These are phyloP conservation scores for Xenosphaeropsis pyriputrescens DNA, from an alignment of 2,329 filamentous ascomycete species.

Conservation along the genomic window DNA sequence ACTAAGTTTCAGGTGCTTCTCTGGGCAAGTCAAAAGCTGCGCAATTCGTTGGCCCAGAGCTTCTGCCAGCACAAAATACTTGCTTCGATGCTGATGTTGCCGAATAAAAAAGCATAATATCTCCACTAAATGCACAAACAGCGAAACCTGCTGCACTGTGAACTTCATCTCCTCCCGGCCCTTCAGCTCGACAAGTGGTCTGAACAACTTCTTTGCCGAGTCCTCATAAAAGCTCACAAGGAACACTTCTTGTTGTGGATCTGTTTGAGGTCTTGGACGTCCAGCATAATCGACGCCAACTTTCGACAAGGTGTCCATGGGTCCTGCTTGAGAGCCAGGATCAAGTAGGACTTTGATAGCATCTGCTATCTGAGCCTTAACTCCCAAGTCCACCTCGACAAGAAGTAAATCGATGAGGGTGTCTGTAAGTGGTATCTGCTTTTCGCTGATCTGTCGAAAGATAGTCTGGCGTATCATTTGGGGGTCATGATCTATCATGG, in stretches of 20 bases:
- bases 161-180: conserved; percentile 54
- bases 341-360: conserved; percentile 89
- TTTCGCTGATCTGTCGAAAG: conserved; percentile 81
- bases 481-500: conserved; percentile 90
- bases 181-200: conserved; percentile 72
- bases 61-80: conserved; percentile 74
- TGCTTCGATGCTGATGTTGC: conserved; percentile 74
- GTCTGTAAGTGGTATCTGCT: conserved; percentile 74
- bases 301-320: conserved; percentile 45
- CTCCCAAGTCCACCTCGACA: conserved; percentile 81
- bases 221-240: conserved; percentile 81
- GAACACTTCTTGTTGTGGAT: conserved; percentile 73
- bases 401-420: conserved; percentile 84
- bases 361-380: conserved; percentile 91
- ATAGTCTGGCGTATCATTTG: conserved; percentile 89
- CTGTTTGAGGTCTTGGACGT: conserved; percentile 42
- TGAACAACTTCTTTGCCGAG: conserved; percentile 73
- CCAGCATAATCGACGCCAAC: conserved; percentile 53
- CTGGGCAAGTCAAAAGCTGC: conserved; percentile 66
- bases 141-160: conserved; percentile 69
- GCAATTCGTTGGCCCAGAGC: conserved; percentile 65
- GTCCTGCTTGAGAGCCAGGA: conserved; percentile 42
- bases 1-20: conserved; percentile 90
- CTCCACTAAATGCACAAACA: conserved; percentile 84
- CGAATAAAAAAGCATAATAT: conserved; percentile 89